phyloP scores from a whole-genome alignment of 2,329 filamentous ascomycete genomes.

The Pseudopyricularia cyperi region DNA sequence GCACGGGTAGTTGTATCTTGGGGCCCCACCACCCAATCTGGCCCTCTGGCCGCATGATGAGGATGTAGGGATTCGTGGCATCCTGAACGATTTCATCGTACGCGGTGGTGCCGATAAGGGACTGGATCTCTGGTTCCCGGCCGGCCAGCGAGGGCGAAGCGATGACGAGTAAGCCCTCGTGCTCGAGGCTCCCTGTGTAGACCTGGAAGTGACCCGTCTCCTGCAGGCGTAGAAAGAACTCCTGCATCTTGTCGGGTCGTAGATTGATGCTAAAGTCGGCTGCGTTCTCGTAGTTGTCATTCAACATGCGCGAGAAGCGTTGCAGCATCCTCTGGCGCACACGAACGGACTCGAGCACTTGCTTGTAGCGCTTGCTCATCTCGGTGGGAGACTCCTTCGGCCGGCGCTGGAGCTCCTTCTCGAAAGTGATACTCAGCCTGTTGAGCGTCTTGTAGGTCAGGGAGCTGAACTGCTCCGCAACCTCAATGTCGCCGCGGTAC shows the following conservation, averaged over 20 bases:
- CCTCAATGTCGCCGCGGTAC: constrained; percentile 89
- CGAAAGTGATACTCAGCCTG: constrained; percentile 80
- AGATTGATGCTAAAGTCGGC: constrained; percentile 87
- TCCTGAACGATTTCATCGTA: constrained; percentile 52
- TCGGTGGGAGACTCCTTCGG: constrained; percentile 73
- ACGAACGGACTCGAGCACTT: constrained; percentile 86
- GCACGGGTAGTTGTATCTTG: constrained; percentile 55
- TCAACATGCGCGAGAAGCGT: constrained; percentile 81
- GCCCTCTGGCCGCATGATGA: constrained; percentile 74
- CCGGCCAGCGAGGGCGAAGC: constrained; percentile 69
- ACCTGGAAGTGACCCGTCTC: constrained; percentile 81
- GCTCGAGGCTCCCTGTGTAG: constrained; percentile 54
- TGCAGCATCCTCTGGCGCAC: constrained; percentile 94
- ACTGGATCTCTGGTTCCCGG: constrained; percentile 69
- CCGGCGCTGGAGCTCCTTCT: constrained; percentile 74
- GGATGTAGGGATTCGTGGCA: constrained; percentile 65
- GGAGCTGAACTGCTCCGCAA: constrained; percentile 92
- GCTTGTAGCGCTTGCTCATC: constrained; percentile 96
- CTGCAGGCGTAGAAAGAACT: constrained; percentile 69
- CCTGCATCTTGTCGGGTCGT: constrained; percentile 50
- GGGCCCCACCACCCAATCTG: constrained; percentile 71
- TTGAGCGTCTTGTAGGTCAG: constrained; percentile 87
- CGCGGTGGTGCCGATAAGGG: constrained; percentile 61
- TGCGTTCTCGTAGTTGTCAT: constrained; percentile 89
- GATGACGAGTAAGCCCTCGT: constrained; percentile 69